Conservation (phyloP, 805 yeast species). For the Kregervanrija fluxuum region DNA sequence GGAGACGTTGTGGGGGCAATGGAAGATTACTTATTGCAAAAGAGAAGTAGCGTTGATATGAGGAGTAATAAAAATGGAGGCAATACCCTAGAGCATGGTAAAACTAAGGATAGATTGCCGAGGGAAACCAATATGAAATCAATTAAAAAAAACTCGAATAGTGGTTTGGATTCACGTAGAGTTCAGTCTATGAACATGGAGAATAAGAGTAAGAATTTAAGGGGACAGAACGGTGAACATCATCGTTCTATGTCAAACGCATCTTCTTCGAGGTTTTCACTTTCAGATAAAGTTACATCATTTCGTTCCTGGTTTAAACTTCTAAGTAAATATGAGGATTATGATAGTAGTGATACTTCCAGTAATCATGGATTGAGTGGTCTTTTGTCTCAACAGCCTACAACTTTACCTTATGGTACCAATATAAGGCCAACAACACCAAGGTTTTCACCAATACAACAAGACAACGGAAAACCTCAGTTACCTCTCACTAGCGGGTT, state of each 20-base stretch:
- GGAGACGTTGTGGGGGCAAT: slow-evolving; percentile 58
- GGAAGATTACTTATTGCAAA: slow-evolving; percentile 56
- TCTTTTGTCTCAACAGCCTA: slow-evolving; percentile 20
- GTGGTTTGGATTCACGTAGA: slow-evolving; percentile 10
- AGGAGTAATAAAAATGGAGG: slow-evolving; percentile 3
- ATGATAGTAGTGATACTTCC: slow-evolving; percentile 14
- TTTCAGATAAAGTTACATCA: slow-evolving; percentile 7
- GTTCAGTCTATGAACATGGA: slow-evolving; percentile 19
- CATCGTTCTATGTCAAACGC: slow-evolving; percentile 6
- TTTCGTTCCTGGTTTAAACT: slow-evolving; percentile 16
- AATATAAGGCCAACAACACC: slow-evolving; percentile 54
- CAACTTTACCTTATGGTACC: slow-evolving; percentile 29
- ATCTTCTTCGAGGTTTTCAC: slow-evolving; percentile 9
- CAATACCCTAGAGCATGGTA: slow-evolving; percentile 5
- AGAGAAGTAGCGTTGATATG: slow-evolving; percentile 18
- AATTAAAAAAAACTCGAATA: background rate
- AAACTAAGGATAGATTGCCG: background rate
- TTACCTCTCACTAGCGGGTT: slow-evolving; percentile 57
- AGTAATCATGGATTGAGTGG: slow-evolving; percentile 18
- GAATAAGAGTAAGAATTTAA: background rate
- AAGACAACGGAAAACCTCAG: slow-evolving; percentile 30
- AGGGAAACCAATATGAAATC: slow-evolving; percentile 3
- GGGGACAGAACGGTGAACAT: background rate
- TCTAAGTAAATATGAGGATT: slow-evolving; percentile 16
- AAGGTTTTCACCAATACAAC: slow-evolving; percentile 34